phyloP scores from a whole-genome alignment of 1,139 yeast species.

The Diutina sp. region DNA sequence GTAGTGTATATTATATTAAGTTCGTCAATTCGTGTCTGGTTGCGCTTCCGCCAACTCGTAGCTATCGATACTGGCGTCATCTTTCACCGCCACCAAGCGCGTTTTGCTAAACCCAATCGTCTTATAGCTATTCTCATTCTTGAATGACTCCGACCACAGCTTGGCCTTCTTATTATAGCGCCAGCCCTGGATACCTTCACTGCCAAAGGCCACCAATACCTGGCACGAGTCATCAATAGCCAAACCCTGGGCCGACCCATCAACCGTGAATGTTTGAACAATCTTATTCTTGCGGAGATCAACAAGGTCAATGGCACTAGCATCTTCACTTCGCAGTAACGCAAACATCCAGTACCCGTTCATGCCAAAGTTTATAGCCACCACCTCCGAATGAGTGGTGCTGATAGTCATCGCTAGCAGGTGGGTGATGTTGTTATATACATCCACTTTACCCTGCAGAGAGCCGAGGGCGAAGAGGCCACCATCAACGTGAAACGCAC shows the following conservation, averaged over 20 bases:
- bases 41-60: background rate
- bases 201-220: background rate
- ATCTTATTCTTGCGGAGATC: constrained; percentile 39
- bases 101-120: background rate
- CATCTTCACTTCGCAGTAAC: constrained; percentile 7
- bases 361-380: constrained; percentile 38
- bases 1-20: background rate
- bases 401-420: constrained; percentile 25
- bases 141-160: background rate
- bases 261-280: constrained; percentile 12
- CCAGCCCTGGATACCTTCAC: background rate
- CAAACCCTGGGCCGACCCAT: background rate
- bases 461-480: constrained; percentile 40
- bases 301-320: constrained; percentile 28
- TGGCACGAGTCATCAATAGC: background rate
- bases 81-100: background rate
- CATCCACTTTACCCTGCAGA: constrained; percentile 20
- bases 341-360: constrained; percentile 59
- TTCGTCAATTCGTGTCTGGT: background rate
- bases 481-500: constrained; percentile 56
- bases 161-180: background rate
- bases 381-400: constrained; percentile 14
- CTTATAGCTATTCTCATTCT: background rate
- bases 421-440: constrained; percentile 32
- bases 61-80: background rate